phyloP scores from a whole-genome alignment of 1,284 basidiomycete genomes.

The Pseudozyma thailandica region DNA sequence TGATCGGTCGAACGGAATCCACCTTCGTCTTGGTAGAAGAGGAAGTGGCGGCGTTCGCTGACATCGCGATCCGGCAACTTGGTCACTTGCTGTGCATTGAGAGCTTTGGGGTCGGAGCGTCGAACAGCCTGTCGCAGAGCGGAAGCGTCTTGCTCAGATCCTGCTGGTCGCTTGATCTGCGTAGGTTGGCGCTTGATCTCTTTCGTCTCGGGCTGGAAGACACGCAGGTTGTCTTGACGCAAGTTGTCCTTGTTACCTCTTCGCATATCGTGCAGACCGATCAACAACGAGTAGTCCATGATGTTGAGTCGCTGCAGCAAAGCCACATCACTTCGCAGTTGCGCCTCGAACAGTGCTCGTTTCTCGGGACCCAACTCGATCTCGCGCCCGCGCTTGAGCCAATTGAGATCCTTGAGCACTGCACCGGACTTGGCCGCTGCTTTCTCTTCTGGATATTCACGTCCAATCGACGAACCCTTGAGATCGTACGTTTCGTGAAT shows the following conservation, averaged over 20 bases:
- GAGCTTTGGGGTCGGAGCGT: conserved; percentile 80
- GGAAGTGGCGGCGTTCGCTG: conserved; percentile 82
- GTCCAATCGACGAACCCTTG: conserved; percentile 91
- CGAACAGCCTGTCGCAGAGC: conserved; percentile 75
- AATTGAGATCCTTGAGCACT: conserved; percentile 94
- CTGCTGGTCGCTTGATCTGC: conserved; percentile 41
- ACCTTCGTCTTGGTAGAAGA: conserved; percentile 97
- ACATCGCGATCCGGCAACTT: conserved; percentile 76
- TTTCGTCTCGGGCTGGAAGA: conserved; percentile 79
- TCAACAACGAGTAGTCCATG: conserved; percentile 95
- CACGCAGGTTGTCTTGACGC: conserved; percentile 85
- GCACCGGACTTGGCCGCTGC: conserved; percentile 82
- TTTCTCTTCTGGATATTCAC: conserved; percentile 88
- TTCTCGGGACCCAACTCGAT: conserved; percentile 95
- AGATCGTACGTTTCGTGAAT: conserved; percentile 98
- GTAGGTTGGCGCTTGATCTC: conserved; percentile 54
- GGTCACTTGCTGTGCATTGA: conserved; percentile 74
- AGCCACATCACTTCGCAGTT: conserved; percentile 85
- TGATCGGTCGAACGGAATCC: conserved; percentile 91
- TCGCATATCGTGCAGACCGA: conserved; percentile 91
- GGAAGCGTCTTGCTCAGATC: conserved; percentile 73
- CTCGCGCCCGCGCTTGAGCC: conserved; percentile 82
- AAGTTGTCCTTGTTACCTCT: conserved; percentile 91
- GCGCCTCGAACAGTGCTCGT: conserved; percentile 85
- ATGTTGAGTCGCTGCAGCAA: conserved; percentile 84